phyloP scores from a whole-genome alignment of 2,329 filamentous ascomycete genomes.

The Fusarium proliferatum region DNA sequence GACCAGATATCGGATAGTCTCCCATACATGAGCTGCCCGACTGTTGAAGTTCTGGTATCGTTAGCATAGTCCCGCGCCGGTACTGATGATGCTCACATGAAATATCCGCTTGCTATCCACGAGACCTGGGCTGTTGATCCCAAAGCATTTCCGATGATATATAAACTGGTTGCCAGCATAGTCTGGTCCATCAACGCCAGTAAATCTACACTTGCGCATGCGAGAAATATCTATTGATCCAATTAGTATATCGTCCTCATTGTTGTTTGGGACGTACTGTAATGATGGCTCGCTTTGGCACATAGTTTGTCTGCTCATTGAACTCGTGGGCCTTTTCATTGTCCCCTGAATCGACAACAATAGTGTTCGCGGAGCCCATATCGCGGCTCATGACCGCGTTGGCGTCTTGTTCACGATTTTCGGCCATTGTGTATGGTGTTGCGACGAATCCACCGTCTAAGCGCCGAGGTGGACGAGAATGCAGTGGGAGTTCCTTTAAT shows the following conservation, averaged over 20 bases:
- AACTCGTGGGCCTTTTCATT: slow-evolving; percentile 50
- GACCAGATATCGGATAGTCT: slow-evolving; percentile 60
- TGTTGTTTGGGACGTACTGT: slow-evolving; percentile 51
- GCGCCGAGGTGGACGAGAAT: not conserved
- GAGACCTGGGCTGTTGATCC: slow-evolving; percentile 61
- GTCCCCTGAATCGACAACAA: slow-evolving; percentile 25
- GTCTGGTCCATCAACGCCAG: slow-evolving; percentile 69
- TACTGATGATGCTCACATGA: slow-evolving; percentile 56
- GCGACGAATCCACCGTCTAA: not conserved
- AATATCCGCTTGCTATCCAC: slow-evolving; percentile 67
- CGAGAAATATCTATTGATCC: slow-evolving; percentile 62
- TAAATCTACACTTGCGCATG: slow-evolving; percentile 66
- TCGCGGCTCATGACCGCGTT: slow-evolving; percentile 5
- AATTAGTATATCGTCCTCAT: fast-evolving
- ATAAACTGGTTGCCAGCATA: slow-evolving; percentile 64
- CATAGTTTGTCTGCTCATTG: slow-evolving; percentile 68
- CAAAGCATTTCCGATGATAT: slow-evolving; percentile 63
- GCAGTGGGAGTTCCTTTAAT: slow-evolving; percentile 8
- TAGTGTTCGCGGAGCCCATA: slow-evolving; percentile 3
- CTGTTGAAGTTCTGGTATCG: slow-evolving; percentile 54
- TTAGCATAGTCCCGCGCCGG: not conserved
- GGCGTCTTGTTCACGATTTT: not conserved
- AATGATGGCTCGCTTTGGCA: slow-evolving; percentile 61
- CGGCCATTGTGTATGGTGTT: not conserved
- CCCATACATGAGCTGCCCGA: slow-evolving; percentile 60